phyloP scores from a whole-genome alignment of 2,329 filamentous ascomycete species.

The Tolypocladium guangdongense region DNA sequence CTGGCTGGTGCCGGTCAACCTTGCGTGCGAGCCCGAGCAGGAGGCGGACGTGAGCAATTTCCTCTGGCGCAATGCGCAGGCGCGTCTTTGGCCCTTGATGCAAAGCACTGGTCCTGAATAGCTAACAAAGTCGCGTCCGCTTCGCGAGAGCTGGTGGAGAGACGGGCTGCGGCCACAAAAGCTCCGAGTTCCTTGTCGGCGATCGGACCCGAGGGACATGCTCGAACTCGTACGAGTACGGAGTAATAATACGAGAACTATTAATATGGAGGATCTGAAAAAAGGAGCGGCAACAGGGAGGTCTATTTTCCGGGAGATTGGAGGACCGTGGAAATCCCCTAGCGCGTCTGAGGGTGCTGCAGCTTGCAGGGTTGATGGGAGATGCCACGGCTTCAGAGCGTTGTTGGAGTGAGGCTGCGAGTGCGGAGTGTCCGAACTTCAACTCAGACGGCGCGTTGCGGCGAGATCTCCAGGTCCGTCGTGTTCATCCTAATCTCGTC shows the following conservation, averaged over 20 bases:
- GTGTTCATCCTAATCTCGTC: slow-evolving; percentile 2
- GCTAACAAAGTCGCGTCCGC: neutral
- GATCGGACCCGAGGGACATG: neutral
- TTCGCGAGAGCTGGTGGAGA: neutral
- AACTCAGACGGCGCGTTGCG: neutral
- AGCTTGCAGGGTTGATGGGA: neutral
- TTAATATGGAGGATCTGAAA: neutral
- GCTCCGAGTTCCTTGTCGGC: neutral
- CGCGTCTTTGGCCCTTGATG: neutral
- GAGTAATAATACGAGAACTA: too few species aligned
- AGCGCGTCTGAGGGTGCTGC: neutral
- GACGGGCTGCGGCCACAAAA: neutral
- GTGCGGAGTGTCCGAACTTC: neutral
- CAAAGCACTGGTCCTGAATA: neutral
- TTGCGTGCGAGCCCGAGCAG: neutral
- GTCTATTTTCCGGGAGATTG: neutral
- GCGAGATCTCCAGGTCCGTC: neutral
- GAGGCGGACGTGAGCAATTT: neutral
- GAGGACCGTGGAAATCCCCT: neutral
- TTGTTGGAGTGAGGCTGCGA: neutral
- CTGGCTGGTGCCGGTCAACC: neutral
- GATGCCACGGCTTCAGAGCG: neutral
- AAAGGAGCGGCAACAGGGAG: neutral
- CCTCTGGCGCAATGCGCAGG: neutral
- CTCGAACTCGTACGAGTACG: neutral